A percentile compares a stretch with the other conserved stretches of the same genome.
Evolutionary conservation across 805 yeast genomes (phyloP).

Genomic region (Saccharomycopsis javanensis): DNA sequence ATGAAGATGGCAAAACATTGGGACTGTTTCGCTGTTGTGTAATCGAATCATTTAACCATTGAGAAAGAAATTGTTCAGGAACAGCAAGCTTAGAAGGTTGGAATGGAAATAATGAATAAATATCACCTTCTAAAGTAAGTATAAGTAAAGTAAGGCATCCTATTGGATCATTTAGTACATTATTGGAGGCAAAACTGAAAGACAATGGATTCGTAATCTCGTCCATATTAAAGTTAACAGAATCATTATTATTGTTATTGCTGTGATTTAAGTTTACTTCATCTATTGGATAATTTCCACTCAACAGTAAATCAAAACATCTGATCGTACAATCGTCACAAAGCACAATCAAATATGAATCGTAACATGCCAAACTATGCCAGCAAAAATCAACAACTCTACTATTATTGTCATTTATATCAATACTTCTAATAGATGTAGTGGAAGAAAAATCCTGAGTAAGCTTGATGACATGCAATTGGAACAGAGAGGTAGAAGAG

Average conservation of each 20-base stretch:
- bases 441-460: neutral
- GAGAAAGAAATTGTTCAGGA: slow-evolving; percentile 17
- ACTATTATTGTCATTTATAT: neutral
- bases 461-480: neutral
- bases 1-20: neutral
- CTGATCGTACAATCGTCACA: slow-evolving; percentile 27
- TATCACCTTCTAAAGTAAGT: slow-evolving; percentile 45
- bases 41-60: neutral
- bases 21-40: neutral
- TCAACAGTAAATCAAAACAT: slow-evolving; percentile 29
- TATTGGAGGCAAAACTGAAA: slow-evolving; percentile 23
- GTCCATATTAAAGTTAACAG: slow-evolving; percentile 22
- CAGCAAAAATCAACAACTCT: slow-evolving; percentile 23
- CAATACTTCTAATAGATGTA: neutral
- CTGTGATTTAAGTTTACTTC: slow-evolving; percentile 20
- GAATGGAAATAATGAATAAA: slow-evolving; percentile 57
- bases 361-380: slow-evolving; percentile 35
- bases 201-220: slow-evolving; percentile 21
- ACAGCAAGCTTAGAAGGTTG: slow-evolving; percentile 38
- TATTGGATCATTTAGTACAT: slow-evolving; percentile 23
- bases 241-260: slow-evolving; percentile 13
- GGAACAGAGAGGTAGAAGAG: neutral
- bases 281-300: slow-evolving; percentile 23
- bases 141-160: slow-evolving; percentile 47
- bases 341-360: slow-evolving; percentile 36